phyloP scores from a whole-genome alignment of 75 land plant genomes.

The Adiantum capillusveneris region DNA sequence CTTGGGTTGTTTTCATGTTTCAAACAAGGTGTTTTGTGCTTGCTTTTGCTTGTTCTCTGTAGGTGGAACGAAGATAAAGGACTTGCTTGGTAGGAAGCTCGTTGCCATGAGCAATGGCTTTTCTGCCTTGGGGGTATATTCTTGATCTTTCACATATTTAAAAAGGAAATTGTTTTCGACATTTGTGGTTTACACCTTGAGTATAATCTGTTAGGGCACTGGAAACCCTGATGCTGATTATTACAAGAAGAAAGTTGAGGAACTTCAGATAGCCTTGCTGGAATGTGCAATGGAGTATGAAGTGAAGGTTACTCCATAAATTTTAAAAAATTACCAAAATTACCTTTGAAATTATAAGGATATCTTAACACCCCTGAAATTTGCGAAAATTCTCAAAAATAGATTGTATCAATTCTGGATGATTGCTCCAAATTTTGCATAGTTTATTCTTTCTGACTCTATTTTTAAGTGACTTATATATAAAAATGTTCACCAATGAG shows the following conservation, averaged over 20 bases:
- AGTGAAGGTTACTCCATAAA: conserved; percentile 22
- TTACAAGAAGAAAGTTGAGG: conserved; percentile 13
- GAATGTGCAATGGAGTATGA: conserved; percentile 33
- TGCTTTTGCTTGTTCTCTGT: not conserved
- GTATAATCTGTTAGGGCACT: not conserved
- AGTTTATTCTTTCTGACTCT: too few species aligned
- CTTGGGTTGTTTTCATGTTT: too few species aligned
- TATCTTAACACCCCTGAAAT: too few species aligned
- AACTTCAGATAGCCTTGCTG: conserved; percentile 18
- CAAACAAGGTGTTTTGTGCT: not conserved
- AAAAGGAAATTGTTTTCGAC: too few species aligned
- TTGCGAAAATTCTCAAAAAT: too few species aligned
- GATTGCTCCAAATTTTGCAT: too few species aligned
- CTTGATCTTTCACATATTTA: not conserved
- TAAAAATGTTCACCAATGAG: too few species aligned
- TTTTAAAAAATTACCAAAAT: too few species aligned
- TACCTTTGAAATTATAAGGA: too few species aligned
- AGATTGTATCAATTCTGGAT: too few species aligned
- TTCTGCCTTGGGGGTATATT: not conserved
- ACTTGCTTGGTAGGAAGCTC: conserved; percentile 6
- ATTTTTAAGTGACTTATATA: too few species aligned
- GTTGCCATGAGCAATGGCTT: not conserved
- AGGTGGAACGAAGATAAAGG: conserved; percentile 2
- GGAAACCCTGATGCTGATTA: not conserved
- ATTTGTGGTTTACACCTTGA: too few species aligned